Percentiles rank a stretch among this genome's conserved stretches.
Conservation (phyloP, 2,329 filamentous ascomycete genomes). For the Trichoderma koningii region DNA sequence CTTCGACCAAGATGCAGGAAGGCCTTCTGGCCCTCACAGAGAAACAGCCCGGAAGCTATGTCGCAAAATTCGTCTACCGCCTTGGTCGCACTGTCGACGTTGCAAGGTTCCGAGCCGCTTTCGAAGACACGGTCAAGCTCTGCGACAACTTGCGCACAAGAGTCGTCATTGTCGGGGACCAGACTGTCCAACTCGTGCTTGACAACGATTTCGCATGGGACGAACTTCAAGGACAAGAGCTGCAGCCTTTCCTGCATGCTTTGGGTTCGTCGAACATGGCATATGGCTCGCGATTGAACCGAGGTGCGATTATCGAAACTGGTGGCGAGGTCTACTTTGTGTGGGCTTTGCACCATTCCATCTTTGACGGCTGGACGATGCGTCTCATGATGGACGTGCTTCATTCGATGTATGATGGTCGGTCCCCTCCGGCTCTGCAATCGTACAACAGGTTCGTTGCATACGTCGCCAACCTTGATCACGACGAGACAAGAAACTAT, state of each 20-base stretch:
- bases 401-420: constrained; percentile 4
- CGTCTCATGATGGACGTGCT: constrained; percentile 28
- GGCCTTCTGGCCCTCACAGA: neutral
- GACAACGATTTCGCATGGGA: constrained; percentile 4
- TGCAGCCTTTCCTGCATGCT: neutral
- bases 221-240: neutral
- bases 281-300: neutral
- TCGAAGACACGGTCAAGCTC: constrained; percentile 10
- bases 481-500: neutral
- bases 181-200: neutral
- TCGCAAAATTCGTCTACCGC: neutral
- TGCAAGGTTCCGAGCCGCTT: constrained; percentile 17
- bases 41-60: constrained; percentile 12
- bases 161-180: neutral
- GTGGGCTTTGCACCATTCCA: constrained; percentile 34
- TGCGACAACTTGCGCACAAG: constrained; percentile 27
- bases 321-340: constrained; percentile 27
- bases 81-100: neutral
- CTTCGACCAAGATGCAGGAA: neutral
- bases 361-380: constrained; percentile 38
- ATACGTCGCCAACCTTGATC: neutral
- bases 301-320: neutral
- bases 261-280: neutral
- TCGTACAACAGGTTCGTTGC: constrained; percentile 9
- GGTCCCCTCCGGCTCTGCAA: neutral